A percentile compares a stretch with the other conserved stretches of the same genome.
Conservation (phyloP, 305 asterid genomes). For the Fraxinus greggii region DNA sequence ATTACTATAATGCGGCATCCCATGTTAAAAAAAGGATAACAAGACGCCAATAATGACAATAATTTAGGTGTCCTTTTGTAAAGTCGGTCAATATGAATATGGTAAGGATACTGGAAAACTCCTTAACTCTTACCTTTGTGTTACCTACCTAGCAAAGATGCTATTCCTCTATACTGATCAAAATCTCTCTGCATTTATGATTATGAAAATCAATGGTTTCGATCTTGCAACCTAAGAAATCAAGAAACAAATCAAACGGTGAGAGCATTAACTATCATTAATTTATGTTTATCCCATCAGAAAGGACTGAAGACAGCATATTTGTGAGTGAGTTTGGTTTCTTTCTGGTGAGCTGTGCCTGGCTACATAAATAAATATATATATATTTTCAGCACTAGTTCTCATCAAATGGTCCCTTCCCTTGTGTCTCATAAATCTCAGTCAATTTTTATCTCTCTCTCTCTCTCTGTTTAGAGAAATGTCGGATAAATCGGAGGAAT, state of each 20-base stretch:
- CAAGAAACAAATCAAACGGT: neutral
- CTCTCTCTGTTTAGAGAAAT: slow-evolving; percentile 30
- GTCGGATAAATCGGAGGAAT: slow-evolving; percentile 39
- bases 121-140: slow-evolving; percentile 55
- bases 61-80: slow-evolving; percentile 23
- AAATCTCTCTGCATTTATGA: slow-evolving; percentile 12
- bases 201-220: slow-evolving; percentile 1
- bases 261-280: slow-evolving; percentile 23
- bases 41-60: slow-evolving; percentile 36
- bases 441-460: slow-evolving; percentile 20
- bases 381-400: neutral
- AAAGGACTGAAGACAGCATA: slow-evolving; percentile 48
- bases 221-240: neutral
- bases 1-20: slow-evolving; percentile 29
- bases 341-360: slow-evolving; percentile 59
- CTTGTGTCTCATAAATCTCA: slow-evolving; percentile 28
- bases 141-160: slow-evolving; percentile 68
- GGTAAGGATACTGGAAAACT: slow-evolving; percentile 35
- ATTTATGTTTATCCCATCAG: slow-evolving; percentile 28
- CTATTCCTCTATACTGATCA: slow-evolving; percentile 37
- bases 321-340: slow-evolving; percentile 48
- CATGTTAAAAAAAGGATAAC: slow-evolving; percentile 46
- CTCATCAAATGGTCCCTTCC: slow-evolving; percentile 32
- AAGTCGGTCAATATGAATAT: slow-evolving; percentile 35
- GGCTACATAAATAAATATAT: neutral